phyloP scores from a whole-genome alignment of 2,329 filamentous ascomycete species.

The Pyricularia sp. region DNA sequence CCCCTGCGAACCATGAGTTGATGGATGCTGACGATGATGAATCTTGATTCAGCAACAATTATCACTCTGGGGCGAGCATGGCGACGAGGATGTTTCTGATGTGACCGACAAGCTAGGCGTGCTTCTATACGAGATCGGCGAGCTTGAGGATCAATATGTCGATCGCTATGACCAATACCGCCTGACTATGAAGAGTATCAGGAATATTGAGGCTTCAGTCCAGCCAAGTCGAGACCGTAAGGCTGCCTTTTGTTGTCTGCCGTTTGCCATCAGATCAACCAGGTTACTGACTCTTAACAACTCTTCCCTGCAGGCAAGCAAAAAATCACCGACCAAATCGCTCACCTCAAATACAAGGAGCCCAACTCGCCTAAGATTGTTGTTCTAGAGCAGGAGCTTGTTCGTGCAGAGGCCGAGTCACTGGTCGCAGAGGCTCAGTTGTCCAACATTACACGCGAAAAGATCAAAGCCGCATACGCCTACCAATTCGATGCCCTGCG shows the following conservation, averaged over 20 bases:
- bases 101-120: constrained; percentile 98
- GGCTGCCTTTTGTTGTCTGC: constrained; percentile 19
- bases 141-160: constrained; percentile 95
- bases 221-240: constrained; percentile 93
- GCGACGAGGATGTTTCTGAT: constrained; percentile 96
- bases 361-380: constrained; percentile 96
- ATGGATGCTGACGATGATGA: not conserved
- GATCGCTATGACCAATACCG: constrained; percentile 99
- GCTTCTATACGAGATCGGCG: constrained; percentile 93
- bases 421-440: constrained; percentile 95
- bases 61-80: constrained; percentile 89
- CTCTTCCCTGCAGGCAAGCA: constrained; percentile 59
- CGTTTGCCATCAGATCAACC: constrained; percentile 10
- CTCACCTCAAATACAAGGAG: constrained; percentile 98
- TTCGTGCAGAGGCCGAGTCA: constrained; percentile 97
- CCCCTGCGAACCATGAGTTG: not conserved
- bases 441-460: constrained; percentile 98
- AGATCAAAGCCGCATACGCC: constrained; percentile 94
- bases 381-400: constrained; percentile 94
- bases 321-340: constrained; percentile 98
- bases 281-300: constrained; percentile 2
- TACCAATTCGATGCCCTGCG: constrained; percentile 97
- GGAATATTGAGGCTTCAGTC: constrained; percentile 96
- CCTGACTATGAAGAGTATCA: constrained; percentile 97
- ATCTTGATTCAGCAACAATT: constrained; percentile 68